Base-by-base conservation (phyloP, 2,329 filamentous ascomycete species). In the Verticillium longisporum region DNA sequence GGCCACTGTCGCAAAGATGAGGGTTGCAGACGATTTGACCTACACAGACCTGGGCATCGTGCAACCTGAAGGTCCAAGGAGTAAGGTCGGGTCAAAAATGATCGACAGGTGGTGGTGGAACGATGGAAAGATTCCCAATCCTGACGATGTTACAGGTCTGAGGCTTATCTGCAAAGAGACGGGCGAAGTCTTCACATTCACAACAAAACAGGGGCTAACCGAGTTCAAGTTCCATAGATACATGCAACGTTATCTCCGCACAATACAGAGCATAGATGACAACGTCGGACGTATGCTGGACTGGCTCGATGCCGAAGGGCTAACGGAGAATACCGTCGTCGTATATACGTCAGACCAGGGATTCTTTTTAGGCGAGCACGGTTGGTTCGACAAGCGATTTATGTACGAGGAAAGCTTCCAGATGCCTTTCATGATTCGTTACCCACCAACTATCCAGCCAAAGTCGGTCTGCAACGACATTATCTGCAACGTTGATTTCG, bases 341-440 rank as follows among this genome's bases (percentile, higher is more conserved):
- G 73, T 83, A n/a, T 83, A 83, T 63, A 82, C 78, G 0, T 81
- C 78, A 0, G 81, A 83, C 63, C 80, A 83, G 62, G 82, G 81
- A 6, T 83, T 83, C 71, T 84, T 83, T 68, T 75, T 84, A 0
- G 81, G 81, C 7, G 81, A 84, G 61, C 82, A 84, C 62, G 81
- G 81, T 59, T 84, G 80, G 81, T 83, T 83, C 65, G 82, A 83
- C 67, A 84, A 84, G 69, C 77, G 81, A 3, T 83, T 84, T 68
- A 83, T 84, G 77, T 84, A 84, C 68, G 81, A 84, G 63, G 80
- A 84, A 68, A 76, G 72, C 14, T 83, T 84, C 70, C 80, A 83
- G 68, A 83, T 84, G 81, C 81, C 81, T 0, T 81, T 83, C 56
- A 66, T 83, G 3, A 72, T 80, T 9, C 74, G 77, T 0, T 80